A percentile compares a stretch with the other conserved stretches of the same genome.
Conservation (phyloP, 768 basidiomycete genomes). For the Exidia glandulosa region DNA sequence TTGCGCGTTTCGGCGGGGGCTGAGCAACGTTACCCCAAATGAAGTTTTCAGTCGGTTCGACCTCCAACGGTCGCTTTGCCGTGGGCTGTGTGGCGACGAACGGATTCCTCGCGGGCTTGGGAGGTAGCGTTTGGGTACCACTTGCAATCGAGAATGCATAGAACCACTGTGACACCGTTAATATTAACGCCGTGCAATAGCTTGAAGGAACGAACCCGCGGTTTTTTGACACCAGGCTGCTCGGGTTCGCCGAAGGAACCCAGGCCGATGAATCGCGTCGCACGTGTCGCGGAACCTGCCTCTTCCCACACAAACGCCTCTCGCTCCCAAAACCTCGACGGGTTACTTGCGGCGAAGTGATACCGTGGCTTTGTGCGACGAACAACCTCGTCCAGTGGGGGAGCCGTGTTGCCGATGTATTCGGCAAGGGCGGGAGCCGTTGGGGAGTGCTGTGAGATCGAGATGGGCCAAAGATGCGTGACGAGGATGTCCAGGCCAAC, state of each 20-base stretch:
- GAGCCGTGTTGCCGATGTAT: slow-evolving; percentile 21
- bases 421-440: slow-evolving; percentile 28
- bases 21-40: slow-evolving; percentile 57
- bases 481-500: slow-evolving; percentile 73
- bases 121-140: slow-evolving; percentile 33
- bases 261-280: slow-evolving; percentile 74
- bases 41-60: slow-evolving; percentile 42
- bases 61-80: slow-evolving; percentile 43
- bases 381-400: slow-evolving; percentile 55
- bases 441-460: slow-evolving; percentile 50
- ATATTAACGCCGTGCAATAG: neutral
- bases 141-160: slow-evolving; percentile 88
- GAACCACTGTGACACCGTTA: slow-evolving; percentile 60
- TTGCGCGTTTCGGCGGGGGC: slow-evolving; percentile 17
- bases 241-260: slow-evolving; percentile 69
- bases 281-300: slow-evolving; percentile 38
- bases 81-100: slow-evolving; percentile 34
- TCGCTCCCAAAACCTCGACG: slow-evolving; percentile 84
- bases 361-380: slow-evolving; percentile 71
- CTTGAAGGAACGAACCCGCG: slow-evolving; percentile 48
- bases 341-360: slow-evolving; percentile 63
- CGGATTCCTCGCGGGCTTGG: slow-evolving; percentile 63
- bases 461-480: slow-evolving; percentile 65
- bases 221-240: slow-evolving; percentile 56
- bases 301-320: slow-evolving; percentile 85